phyloP scores from a whole-genome alignment of 106 monocot genomes.

The Allium cepa region DNA sequence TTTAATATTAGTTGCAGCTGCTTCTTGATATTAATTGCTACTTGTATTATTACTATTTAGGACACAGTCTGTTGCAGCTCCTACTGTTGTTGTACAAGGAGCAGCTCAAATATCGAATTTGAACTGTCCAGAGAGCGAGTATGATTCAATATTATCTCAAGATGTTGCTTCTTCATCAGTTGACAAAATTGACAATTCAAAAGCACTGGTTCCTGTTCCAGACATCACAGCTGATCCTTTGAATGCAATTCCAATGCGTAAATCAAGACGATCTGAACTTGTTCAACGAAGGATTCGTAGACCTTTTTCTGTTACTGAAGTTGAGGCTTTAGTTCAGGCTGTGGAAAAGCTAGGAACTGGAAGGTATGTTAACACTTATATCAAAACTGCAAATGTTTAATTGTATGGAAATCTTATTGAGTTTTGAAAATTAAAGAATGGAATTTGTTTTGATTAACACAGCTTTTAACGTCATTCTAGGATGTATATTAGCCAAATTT shows the following conservation, averaged over 20 bases:
- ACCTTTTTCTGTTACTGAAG: constrained; percentile 87
- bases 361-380: constrained; percentile 33
- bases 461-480: no score
- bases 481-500: no score
- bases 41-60: constrained; percentile 2
- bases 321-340: constrained; percentile 83
- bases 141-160: constrained; percentile 38
- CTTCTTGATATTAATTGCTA: no score
- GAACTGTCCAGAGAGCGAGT: constrained; percentile 35
- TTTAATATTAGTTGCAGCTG: no score
- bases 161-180: constrained; percentile 10
- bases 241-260: constrained; percentile 31
- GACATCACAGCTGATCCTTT: constrained; percentile 21
- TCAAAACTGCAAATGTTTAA: neutral
- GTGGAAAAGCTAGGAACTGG: constrained; percentile 94
- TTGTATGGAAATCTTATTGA: neutral
- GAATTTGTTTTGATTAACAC: neutral
- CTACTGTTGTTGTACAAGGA: constrained; percentile 3
- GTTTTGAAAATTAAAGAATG: neutral
- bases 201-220: constrained; percentile 38
- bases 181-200: constrained; percentile 22
- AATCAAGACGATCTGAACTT: constrained; percentile 43
- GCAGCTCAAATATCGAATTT: constrained; percentile 5
- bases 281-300: constrained; percentile 63
- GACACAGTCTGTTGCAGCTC: constrained; percentile 6